Conservation (phyloP, 495 filamentous ascomycete species). For the Aspergillus steynii region DNA sequence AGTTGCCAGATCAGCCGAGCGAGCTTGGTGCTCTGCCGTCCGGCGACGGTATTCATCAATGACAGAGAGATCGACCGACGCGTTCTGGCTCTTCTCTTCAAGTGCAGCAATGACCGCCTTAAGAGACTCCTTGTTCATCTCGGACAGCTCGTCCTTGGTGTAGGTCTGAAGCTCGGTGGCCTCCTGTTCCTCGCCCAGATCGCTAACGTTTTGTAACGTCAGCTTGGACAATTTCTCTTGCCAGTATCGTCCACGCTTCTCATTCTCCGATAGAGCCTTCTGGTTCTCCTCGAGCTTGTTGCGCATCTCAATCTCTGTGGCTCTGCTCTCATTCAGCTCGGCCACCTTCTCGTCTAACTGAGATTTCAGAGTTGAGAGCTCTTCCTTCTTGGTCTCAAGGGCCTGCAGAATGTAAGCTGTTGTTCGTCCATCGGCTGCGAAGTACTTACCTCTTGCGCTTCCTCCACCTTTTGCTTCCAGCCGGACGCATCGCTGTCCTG, state of each 20-base stretch:
- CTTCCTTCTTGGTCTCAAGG: conserved; percentile 75
- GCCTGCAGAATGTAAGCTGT: conserved; percentile 38
- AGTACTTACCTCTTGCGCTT: conserved; percentile 69
- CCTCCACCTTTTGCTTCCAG: conserved; percentile 72
- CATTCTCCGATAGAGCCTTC: conserved; percentile 82
- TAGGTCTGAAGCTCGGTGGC: conserved; percentile 69
- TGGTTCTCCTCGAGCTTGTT: conserved; percentile 95
- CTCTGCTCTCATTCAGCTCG: conserved; percentile 86
- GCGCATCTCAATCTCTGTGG: conserved; percentile 94
- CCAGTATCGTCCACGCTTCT: conserved; percentile 83
- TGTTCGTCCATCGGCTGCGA: conserved; percentile 1
- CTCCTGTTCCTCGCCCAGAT: conserved; percentile 59
- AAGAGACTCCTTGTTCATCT: conserved; percentile 84
- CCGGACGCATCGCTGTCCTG: conserved; percentile 74
- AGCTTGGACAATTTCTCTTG: conserved; percentile 81
- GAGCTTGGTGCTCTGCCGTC: conserved; percentile 79
- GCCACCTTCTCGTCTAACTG: conserved; percentile 85
- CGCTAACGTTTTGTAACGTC: conserved; percentile 73
- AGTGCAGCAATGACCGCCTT: conserved; percentile 86
- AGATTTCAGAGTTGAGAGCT: conserved; percentile 74
- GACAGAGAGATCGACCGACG: conserved; percentile 85
- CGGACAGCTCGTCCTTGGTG: conserved; percentile 87
- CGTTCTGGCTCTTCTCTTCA: conserved; percentile 90
- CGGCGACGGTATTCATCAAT: conserved; percentile 91
- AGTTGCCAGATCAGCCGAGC: conserved; percentile 73